Conservation (phyloP, 225 moss, liverwort and hornwort genomes). For the Sphagnum tenellum region DNA sequence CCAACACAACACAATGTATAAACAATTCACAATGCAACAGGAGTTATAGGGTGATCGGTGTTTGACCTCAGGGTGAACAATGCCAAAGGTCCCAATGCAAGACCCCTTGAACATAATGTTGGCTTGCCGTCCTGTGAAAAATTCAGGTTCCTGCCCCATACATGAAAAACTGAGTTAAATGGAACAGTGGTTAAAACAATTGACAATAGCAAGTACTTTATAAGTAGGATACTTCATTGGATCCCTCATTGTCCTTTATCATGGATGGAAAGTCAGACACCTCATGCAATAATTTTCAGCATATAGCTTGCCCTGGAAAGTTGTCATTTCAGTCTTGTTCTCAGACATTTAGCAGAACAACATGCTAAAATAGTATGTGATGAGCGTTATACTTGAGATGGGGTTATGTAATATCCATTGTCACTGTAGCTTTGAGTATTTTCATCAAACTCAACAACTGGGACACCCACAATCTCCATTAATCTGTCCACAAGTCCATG, state of each 20-base stretch:
- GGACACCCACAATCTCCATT: constrained; percentile 67
- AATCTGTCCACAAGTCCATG: constrained; percentile 89
- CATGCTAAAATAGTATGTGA: background rate
- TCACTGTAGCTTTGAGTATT: constrained; percentile 30
- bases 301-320: background rate
- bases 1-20: background rate
- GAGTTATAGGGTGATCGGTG: background rate
- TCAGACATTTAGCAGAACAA: background rate
- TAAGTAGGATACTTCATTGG: no score
- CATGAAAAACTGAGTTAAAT: no score
- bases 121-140: constrained; percentile 86
- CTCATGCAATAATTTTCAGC: background rate
- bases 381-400: constrained; percentile 48
- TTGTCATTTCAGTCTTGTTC: background rate
- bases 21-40: no score
- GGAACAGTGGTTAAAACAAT: no score
- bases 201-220: no score
- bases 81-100: constrained; percentile 77
- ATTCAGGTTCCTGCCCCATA: constrained; percentile 68
- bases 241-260: background rate
- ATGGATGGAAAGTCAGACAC: background rate
- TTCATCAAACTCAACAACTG: constrained; percentile 36
- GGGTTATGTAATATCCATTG: constrained; percentile 63
- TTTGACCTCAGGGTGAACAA: constrained; percentile 76
- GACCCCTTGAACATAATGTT: constrained; percentile 47